phyloP scores from a whole-genome alignment of 2,329 filamentous ascomycete genomes.

The Sclerotinia sclerotiorum region DNA sequence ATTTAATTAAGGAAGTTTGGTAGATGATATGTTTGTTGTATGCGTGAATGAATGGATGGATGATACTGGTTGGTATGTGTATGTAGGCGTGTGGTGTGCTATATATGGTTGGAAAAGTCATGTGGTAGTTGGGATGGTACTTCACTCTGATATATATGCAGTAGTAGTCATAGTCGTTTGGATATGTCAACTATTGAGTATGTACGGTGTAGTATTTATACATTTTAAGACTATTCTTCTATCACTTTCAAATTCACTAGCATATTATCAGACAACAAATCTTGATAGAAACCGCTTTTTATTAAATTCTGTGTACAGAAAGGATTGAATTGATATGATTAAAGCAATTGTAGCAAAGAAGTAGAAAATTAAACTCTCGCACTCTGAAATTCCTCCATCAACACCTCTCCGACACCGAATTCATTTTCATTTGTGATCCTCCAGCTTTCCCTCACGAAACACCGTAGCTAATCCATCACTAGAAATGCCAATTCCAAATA shows the following conservation, averaged over 20 bases:
- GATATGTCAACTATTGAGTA: no score
- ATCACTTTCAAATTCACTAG: neutral
- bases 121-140: no score
- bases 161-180: no score
- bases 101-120: no score
- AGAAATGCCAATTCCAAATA: slow-evolving; percentile 6
- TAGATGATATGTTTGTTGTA: no score
- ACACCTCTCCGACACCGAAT: neutral
- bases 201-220: neutral
- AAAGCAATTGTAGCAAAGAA: neutral
- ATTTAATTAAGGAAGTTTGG: no score
- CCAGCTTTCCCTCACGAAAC: neutral
- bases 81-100: no score
- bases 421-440: neutral
- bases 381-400: neutral
- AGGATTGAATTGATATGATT: neutral
- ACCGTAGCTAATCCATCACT: neutral
- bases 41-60: no score
- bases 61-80: no score
- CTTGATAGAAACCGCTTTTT: neutral
- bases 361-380: slow-evolving; percentile 4
- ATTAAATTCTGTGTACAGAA: neutral
- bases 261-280: neutral
- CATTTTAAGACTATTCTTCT: neutral
- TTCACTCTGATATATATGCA: no score